Base-by-base conservation (phyloP, 306 rosid species). In the Cercis canadensis region DNA sequence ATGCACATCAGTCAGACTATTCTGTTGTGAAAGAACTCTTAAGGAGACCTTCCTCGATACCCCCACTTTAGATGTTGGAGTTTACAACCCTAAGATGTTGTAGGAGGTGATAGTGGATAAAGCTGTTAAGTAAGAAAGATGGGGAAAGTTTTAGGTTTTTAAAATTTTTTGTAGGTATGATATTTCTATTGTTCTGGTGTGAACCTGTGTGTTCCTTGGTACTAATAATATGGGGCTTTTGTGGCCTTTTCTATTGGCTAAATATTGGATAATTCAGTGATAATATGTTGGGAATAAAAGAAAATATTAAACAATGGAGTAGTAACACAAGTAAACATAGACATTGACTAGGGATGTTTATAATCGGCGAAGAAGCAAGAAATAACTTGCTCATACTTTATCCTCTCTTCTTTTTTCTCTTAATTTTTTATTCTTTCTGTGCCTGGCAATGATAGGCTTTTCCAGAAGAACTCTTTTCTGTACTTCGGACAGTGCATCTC, bases 381-480 rank as follows among this genome's bases (percentile, higher is more conserved):
- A 68, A 56, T 59, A 65, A 11, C 62, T 37, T 51, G 67, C 68
- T 55, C 57, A 44, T 70, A 58, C 31, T 58, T 54, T 57, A 36
- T 40, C 69, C 46, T 57, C 52, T 36, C 74, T 77, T 62, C 31
- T 40, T 67, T 47, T 11, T 14, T 24, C 59, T 40, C 73, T 5
- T 63, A 56, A 13, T 54, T 19, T 39, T 53, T 49, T 67, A 59
- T 69, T 69, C 21, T 47, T 65, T 5, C 11, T 52, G 49, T 77
- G 75, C 63, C 21, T 60, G 59, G 34, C 74, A 72, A 7, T 69
- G 54, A 21, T 62, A 94, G 99, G 70, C 95, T 74, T 94, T 94
- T 67, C 99, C 99, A 13, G 99, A 94, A 72, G 99, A 94, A 74
- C 83, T 94, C 55, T 91, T 94, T 86, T 94, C 99, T 29, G 85